Base-by-base conservation (phyloP, 371 early-diverging fungal genomes). In the Mucor racemosus region DNA sequence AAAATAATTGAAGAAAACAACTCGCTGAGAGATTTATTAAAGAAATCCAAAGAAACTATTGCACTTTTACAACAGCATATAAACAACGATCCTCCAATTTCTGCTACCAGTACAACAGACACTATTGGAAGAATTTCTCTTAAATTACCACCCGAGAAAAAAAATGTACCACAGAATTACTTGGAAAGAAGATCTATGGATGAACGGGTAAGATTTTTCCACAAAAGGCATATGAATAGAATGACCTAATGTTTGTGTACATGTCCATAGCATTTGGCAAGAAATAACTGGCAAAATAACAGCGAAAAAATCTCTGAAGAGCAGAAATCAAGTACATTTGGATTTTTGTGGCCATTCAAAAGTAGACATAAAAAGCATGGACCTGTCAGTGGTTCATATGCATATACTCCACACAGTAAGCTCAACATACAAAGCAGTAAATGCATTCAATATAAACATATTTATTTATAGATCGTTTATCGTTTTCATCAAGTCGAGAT, bases 11-110 rank as follows among this genome's bases (percentile, higher is more conserved):
- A 68, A 21, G 76, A 76, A 42, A 76, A 76, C n/a, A 68, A 67
- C 21, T 67, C 71, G 5, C 34, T 76, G 15, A 36, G 76, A 42
- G 65, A 70, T 34, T 55, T 76, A 6, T 58, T 76, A 35, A 64
- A 65, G 9, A 76, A 70, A 21, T 76, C 76, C 11, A 73, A 65
- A 50, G 73, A 76, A 10, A 76, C 76, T 5, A 76, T 76, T 39
- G 60, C 71, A 0, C 55, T 71, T 53, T 58, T 76, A 7, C 76
- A 76, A 41, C 60, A 46, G 0, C 21, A 66, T 38, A 26, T 61
- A 19, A 31, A 42, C 0, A 59, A 36, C 10, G 17, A 8, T 9
- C 19, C 19, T 8, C 46, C 53, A 53, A 53, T 14, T 14, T 31
- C 53, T 4, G 19, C 31, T 26, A 21, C 53, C 26, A 26, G 26